Evolutionary conservation across 305 asterid genomes (phyloP).

Genomic region (Solanum hybrid): DNA sequence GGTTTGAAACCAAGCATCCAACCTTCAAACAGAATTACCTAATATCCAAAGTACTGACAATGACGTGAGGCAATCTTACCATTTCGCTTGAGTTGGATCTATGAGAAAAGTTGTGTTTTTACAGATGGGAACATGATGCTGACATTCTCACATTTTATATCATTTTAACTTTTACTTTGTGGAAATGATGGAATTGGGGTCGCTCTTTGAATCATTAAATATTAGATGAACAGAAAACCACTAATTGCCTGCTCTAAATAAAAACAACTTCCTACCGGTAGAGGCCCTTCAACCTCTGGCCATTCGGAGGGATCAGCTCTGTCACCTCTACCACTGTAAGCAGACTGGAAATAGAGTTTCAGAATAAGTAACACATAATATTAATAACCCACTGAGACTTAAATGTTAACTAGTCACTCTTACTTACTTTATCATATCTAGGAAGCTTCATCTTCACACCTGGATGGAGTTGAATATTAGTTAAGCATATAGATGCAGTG

Average conservation of each 20-base stretch:
- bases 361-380: conserved; percentile 17
- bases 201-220: neutral
- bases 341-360: conserved; percentile 52
- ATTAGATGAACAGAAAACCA: neutral
- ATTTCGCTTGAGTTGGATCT: neutral
- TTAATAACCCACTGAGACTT: conserved; percentile 11
- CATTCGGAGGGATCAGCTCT: conserved; percentile 84
- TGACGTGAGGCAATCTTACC: neutral
- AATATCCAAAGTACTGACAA: conserved; percentile 10
- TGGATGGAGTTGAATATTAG: conserved; percentile 23
- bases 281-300: conserved; percentile 96
- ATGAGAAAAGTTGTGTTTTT: neutral
- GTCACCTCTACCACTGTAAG: conserved; percentile 87
- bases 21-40: conserved; percentile 93
- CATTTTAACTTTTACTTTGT: neutral
- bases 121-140: neutral
- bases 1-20: conserved; percentile 99
- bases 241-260: neutral
- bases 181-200: neutral
- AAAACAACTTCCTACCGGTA: conserved; percentile 45
- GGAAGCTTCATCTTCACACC: conserved; percentile 87
- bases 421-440: conserved; percentile 77
- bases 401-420: conserved; percentile 3
- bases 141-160: neutral
- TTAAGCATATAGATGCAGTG: neutral